These are phyloP conservation scores for Neurospora sp. DNA, from an alignment of 495 filamentous ascomycete species.

Conservation along the genomic window DNA sequence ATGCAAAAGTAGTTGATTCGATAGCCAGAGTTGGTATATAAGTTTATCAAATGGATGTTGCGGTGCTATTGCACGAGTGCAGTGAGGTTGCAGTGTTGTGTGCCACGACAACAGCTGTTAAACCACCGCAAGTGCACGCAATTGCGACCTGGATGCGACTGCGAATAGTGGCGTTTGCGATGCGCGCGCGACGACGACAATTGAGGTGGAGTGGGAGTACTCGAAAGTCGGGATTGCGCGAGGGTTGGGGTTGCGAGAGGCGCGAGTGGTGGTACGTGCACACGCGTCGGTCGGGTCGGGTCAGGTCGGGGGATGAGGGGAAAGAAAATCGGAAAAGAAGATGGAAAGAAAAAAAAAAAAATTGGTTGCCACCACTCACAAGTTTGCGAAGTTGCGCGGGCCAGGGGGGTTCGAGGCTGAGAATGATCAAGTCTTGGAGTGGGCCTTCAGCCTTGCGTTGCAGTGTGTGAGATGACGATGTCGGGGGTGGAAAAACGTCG, in stretches of 20 bases:
- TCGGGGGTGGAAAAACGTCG: conserved; percentile 20
- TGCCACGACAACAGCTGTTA: neutral
- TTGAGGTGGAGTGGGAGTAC: neutral
- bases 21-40: neutral
- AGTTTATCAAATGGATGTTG: neutral
- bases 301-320: conserved; percentile 6
- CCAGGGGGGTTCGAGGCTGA: conserved; percentile 16
- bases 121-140: neutral
- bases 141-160: neutral
- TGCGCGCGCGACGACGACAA: conserved; percentile 1
- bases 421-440: conserved; percentile 8
- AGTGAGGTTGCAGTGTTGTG: neutral
- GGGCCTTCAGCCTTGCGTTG: conserved; percentile 17
- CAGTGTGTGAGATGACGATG: conserved; percentile 3
- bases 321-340: conserved; percentile 9
- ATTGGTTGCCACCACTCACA: conserved; percentile 21
- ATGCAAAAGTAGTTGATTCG: neutral
- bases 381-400: conserved; percentile 7
- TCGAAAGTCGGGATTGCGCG: conserved; percentile 2
- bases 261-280: conserved; percentile 19
- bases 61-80: neutral
- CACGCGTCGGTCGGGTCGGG: conserved; percentile 15
- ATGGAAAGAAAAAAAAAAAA: conserved; percentile 6
- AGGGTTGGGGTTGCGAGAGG: conserved; percentile 7
- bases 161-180: conserved; percentile 5